Percentiles rank a stretch among this genome's conserved stretches.
These are phyloP conservation scores for Cutaneotrichosporon curvatum DNA, from an alignment of 1,284 basidiomycete genomes.

Conservation along the genomic window DNA sequence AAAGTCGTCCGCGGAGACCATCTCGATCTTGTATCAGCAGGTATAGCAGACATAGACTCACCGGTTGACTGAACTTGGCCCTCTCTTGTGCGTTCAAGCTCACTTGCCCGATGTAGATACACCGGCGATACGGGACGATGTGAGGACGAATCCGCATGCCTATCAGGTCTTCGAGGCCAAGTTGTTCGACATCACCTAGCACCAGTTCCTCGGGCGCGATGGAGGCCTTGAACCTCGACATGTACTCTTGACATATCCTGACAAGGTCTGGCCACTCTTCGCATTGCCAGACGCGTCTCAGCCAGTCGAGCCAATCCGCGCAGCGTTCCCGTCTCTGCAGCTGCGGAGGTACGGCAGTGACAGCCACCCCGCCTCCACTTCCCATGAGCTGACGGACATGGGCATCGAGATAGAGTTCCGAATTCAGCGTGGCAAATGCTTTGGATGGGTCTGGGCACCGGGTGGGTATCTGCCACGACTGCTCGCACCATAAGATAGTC, in stretches of 20 bases:
- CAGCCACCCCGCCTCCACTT: constrained; percentile 13
- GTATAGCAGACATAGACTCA: background rate
- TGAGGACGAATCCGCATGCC: constrained; percentile 27
- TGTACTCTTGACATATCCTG: constrained; percentile 10
- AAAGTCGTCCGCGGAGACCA: constrained; percentile 26
- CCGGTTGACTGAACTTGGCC: background rate
- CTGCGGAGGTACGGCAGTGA: constrained; percentile 24
- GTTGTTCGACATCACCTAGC: constrained; percentile 17
- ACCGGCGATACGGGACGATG: constrained; percentile 27
- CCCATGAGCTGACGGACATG: constrained; percentile 18
- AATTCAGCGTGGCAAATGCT: constrained; percentile 19
- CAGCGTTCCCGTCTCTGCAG: constrained; percentile 15
- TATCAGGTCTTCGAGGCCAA: constrained; percentile 23
- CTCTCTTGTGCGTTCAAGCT: background rate
- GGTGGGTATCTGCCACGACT: constrained; percentile 15
- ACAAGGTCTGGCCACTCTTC: constrained; percentile 19
- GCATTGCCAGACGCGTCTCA: constrained; percentile 9
- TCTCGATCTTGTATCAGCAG: constrained; percentile 15
- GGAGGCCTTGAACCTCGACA: background rate
- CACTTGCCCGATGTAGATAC: constrained; percentile 27
- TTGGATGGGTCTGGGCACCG: constrained; percentile 23
- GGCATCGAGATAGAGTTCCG: constrained; percentile 25
- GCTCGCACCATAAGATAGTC: constrained; percentile 23
- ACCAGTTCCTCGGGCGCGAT: background rate
- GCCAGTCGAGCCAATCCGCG: constrained; percentile 25